Evolutionary conservation across 2,329 filamentous ascomycete genomes (phyloP).

Genomic region (Colletotrichum tabaci): DNA sequence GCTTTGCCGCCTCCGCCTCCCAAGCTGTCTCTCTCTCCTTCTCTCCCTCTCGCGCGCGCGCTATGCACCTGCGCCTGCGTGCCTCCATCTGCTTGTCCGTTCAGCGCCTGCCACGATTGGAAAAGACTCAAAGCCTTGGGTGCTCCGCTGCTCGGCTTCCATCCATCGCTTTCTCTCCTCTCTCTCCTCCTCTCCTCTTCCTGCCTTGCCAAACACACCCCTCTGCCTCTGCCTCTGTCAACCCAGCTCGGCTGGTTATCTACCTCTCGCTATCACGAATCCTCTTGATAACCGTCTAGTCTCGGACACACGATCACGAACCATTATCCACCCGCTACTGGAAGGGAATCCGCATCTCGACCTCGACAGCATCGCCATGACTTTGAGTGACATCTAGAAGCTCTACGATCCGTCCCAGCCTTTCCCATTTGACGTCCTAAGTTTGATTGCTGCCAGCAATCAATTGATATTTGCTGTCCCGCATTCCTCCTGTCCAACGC

Average conservation of each 20-base stretch:
- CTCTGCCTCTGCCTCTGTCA: background rate
- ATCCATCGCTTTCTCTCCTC: background rate
- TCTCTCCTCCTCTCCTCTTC: slow-evolving; percentile 19
- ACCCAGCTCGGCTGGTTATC: background rate
- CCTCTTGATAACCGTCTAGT: background rate
- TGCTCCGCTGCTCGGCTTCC: slow-evolving; percentile 21
- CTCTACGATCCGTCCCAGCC: slow-evolving; percentile 20
- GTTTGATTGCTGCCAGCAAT: slow-evolving; percentile 16
- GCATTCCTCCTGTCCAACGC: slow-evolving; percentile 7
- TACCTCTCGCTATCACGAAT: slow-evolving; percentile 28
- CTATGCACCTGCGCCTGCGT: slow-evolving; percentile 10
- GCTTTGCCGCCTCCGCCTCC: slow-evolving; percentile 30
- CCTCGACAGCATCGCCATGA: slow-evolving; percentile 34
- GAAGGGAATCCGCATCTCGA: slow-evolving; percentile 14
- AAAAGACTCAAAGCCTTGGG: slow-evolving; percentile 35
- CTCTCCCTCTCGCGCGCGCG: background rate
- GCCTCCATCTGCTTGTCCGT: slow-evolving; percentile 11
- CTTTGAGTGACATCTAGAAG: slow-evolving; percentile 29
- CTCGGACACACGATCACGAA: background rate
- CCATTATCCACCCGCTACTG: background rate
- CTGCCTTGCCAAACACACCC: background rate
- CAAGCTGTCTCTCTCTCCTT: background rate
- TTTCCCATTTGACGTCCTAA: no score
- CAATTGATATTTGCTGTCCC: background rate
- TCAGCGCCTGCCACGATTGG: slow-evolving; percentile 32